These are phyloP conservation scores for Populus hybrid DNA, from an alignment of 441 rosid species.

Conservation along the genomic window DNA sequence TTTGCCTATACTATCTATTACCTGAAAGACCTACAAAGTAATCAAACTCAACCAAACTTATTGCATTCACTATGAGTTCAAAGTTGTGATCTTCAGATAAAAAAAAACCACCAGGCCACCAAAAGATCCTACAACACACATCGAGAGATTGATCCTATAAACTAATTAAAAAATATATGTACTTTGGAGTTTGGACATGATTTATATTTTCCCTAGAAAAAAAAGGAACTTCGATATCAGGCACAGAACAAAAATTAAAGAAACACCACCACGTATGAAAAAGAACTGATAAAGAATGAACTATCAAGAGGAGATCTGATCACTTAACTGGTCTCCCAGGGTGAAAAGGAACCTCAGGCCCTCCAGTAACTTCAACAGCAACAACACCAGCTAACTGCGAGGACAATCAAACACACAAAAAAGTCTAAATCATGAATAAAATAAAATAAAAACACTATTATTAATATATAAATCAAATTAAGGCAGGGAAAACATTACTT, in stretches of 20 bases:
- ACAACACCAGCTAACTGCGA: no score
- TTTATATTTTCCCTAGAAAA: not conserved
- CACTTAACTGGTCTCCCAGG: no score
- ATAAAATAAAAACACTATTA: no score
- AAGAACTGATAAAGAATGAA: not conserved
- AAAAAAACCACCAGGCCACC: not conserved
- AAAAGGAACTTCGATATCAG: not conserved
- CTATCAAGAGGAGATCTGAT: conserved; percentile 20
- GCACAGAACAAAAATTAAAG: not conserved
- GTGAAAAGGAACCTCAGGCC: no score
- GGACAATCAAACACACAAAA: no score
- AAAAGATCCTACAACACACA: not conserved
- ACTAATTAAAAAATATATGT: no score
- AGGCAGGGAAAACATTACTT: no score
- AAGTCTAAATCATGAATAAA: no score
- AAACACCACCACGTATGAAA: not conserved
- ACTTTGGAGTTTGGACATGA: not conserved
- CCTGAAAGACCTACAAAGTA: not conserved
- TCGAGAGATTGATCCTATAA: not conserved
- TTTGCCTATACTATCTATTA: no score
- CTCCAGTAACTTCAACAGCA: no score
- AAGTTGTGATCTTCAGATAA: not conserved
- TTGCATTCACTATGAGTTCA: not conserved
- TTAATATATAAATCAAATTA: no score
- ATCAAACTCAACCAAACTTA: not conserved